Evolutionary conservation across 169 alveolate species (phyloP), one percentile per base, ranked within the genome.

Genomic region (Plasmodium knowlesi): DNA sequence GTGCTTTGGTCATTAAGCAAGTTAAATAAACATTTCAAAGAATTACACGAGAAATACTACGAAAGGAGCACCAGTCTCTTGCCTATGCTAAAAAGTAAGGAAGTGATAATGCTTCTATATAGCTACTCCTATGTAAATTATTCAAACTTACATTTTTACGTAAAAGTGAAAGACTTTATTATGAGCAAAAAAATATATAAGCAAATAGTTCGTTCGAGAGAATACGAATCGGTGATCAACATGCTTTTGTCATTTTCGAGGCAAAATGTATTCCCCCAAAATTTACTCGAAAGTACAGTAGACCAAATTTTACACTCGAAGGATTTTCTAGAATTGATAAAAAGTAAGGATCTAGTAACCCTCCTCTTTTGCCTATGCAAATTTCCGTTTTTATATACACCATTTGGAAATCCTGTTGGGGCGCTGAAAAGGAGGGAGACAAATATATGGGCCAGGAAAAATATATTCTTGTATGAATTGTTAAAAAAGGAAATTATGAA

Each of bases 1-100:
- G 85, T 91, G 53, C 67, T 91, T 50, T 91, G 95, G 95, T 67
- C 95, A 6, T 82, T 91, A 71, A 82, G 95, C 32, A 91, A 91
- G 83, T 30, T 91, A 46, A 91, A 82, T 70, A 91, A 91, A 71
- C 34, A 82, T 32, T 37, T 30, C 80, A 91, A 91, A 46, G 82
- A 71, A 50, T 10, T 78, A 25, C 94, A 89, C 73, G 73, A 91
- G 39, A 53, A 57, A 5, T 91, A 53, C 41, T 80, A 82, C 28
- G 41, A 91, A 39, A 81, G 61, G 84, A 91, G 95, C 57, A 5
- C 54, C 12, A 71, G 43, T 72, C 57, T 91, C 39, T 22, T 91
- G 22, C 92, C 92, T 16, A 28, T 43, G 61, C 78, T 91, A 53
- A 80, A 91, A 43, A 32, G 43, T 41, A 81, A 72, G 54, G 95